These are phyloP conservation scores for Panus rudis DNA, from an alignment of 768 basidiomycete species.

Conservation along the genomic window DNA sequence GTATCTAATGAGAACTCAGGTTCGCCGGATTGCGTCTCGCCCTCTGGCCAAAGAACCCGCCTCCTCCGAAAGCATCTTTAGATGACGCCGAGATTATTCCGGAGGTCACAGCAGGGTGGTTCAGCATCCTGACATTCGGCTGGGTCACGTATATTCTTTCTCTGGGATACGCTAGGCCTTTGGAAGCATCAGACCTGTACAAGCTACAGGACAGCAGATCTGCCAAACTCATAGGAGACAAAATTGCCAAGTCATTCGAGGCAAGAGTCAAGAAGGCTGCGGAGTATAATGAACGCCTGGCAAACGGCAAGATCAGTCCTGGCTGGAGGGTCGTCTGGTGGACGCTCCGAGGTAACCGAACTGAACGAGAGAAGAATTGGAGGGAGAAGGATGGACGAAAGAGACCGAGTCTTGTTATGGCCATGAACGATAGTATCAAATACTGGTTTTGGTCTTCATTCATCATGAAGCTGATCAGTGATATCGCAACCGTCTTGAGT, in stretches of 20 bases:
- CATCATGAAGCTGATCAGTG: slow-evolving; percentile 49
- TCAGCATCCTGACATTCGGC: slow-evolving; percentile 54
- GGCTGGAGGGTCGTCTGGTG: slow-evolving; percentile 55
- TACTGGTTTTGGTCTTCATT: slow-evolving; percentile 78
- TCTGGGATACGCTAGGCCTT: slow-evolving; percentile 73
- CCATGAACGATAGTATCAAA: slow-evolving; percentile 71
- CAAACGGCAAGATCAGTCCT: slow-evolving; percentile 55
- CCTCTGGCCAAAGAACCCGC: slow-evolving; percentile 21
- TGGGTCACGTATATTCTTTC: slow-evolving; percentile 72
- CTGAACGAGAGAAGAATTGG: slow-evolving; percentile 56
- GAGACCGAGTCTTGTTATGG: slow-evolving; percentile 54
- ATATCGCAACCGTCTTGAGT: slow-evolving; percentile 65
- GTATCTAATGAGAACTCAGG: too few species aligned
- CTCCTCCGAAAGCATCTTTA: slow-evolving; percentile 43
- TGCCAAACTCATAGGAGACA: slow-evolving; percentile 52
- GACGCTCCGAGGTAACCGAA: slow-evolving; percentile 46
- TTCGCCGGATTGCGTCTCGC: slow-evolving; percentile 19
- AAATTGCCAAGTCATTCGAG: slow-evolving; percentile 61
- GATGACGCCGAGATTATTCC: slow-evolving; percentile 59
- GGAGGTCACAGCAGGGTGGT: slow-evolving; percentile 55
- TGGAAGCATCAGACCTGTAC: slow-evolving; percentile 78
- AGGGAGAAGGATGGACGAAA: slow-evolving; percentile 54
- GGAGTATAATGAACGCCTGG: slow-evolving; percentile 66
- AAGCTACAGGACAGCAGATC: slow-evolving; percentile 60
- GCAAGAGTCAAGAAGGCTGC: slow-evolving; percentile 46